Evolutionary conservation across 2,329 filamentous ascomycete species (phyloP), one percentile per base, ranked within the genome.

Genomic region (Reticulascus tulasneorum): DNA sequence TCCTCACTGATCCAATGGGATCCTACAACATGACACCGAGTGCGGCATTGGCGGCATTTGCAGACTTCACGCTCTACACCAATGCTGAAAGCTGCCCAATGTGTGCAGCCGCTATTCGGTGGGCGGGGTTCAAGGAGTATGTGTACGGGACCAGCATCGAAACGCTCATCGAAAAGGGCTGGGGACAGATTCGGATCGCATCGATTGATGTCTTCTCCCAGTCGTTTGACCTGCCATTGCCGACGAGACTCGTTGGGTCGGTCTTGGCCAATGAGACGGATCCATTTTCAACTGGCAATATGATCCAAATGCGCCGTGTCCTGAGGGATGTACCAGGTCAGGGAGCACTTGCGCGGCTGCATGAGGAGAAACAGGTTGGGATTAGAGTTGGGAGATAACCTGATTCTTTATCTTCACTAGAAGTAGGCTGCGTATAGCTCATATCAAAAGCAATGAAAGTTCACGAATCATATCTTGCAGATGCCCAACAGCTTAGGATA

Each of bases 71-170:
- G 6, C 52, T 77, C 4, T 77, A 78, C 52, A 77, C 73, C 16
- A 78, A 73, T 49, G 73, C 67, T 3, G 73, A 78, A 52, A 69
- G 66, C 38, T 78, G 74, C 50, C 68, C 73, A 7, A 79, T 77
- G 68, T 79, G 75, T 46, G 71, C 74, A 2, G 66, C 70, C 7
- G 73, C 72, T 0, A 75, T 77, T 42, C 65, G 71, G 2, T 77
- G 71, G 70, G 62, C 72, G 0, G 71, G 71, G 0, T 75, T 78
- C 56, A 60, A 57, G 23, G 74, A 77, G 53, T 73, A 72, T 35
- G 38, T 38, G 17, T 16, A 23, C 13, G 17, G 2, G 7, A 8
- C 7, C n/a, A 10, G 6, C 5, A 8, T 15, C 3, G 16, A 5
- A 11, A 10, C 1, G 13, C 3, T 22, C 20, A 53, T 70, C 10